phyloP scores from a whole-genome alignment of 441 rosid genomes.

The Daphne laureola region DNA sequence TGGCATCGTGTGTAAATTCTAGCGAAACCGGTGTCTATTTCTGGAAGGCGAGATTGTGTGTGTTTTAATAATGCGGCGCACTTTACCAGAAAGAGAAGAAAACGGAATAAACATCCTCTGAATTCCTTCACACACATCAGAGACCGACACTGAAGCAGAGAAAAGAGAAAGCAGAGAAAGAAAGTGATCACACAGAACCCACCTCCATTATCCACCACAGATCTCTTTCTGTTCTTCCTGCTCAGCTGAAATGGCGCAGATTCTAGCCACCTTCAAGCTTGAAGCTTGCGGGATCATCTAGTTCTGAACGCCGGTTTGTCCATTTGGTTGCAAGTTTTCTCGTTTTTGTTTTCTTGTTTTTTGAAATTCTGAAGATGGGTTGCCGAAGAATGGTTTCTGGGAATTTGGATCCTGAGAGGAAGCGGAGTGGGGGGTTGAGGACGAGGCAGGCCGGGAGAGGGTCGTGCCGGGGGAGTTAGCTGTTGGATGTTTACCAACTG shows the following conservation, averaged over 20 bases:
- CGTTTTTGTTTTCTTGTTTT: neutral
- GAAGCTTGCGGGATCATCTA: conserved; percentile 76
- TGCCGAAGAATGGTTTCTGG: conserved; percentile 48
- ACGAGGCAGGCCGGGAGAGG: conserved; percentile 97
- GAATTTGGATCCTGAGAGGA: conserved; percentile 92
- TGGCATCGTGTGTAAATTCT: conserved; percentile 40
- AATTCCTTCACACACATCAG: conserved; percentile 7
- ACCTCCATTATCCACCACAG: neutral
- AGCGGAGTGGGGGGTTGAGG: conserved; percentile 85
- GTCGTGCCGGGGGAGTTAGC: conserved; percentile 98
- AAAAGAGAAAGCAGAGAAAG: conserved; percentile 11
- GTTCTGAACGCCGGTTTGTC: neutral
- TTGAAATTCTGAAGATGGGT: conserved; percentile 32
- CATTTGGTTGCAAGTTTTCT: neutral
- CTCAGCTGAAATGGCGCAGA: conserved; percentile 47
- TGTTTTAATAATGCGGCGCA: conserved; percentile 34
- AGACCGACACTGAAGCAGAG: neutral
- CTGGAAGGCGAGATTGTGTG: conserved; percentile 1
- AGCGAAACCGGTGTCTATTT: conserved; percentile 14
- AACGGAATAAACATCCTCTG: conserved; percentile 1
- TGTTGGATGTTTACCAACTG: neutral
- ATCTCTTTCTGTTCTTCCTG: conserved; percentile 1
- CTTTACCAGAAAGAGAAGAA: conserved; percentile 17
- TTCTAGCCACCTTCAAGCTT: conserved; percentile 50
- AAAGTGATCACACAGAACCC: conserved; percentile 16